A percentile compares a stretch with the other conserved stretches of the same genome.
phyloP scores from a whole-genome alignment of 2,329 filamentous ascomycete genomes.

The Alternaria sp. region DNA sequence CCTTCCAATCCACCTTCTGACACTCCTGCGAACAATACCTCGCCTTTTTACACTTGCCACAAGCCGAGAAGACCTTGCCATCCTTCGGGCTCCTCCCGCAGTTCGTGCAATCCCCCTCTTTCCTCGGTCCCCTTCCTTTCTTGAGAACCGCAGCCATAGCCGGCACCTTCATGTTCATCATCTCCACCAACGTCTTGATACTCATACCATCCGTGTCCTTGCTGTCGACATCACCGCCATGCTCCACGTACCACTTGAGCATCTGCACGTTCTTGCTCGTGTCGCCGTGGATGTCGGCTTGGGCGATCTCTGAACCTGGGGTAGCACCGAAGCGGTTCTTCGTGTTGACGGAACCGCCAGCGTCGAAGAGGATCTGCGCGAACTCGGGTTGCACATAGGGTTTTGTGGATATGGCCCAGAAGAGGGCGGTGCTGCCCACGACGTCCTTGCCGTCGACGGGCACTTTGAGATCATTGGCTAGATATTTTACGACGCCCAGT shows the following conservation, averaged over 20 bases:
- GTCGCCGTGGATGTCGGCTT: constrained; percentile 17
- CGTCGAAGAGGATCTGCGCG: constrained; percentile 23
- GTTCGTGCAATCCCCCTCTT: constrained; percentile 14
- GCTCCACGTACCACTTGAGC: constrained; percentile 23
- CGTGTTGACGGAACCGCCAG: constrained; percentile 18
- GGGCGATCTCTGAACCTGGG: constrained; percentile 16
- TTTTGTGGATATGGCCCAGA: constrained; percentile 21
- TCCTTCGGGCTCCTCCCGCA: constrained; percentile 14
- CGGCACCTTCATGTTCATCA: constrained; percentile 17
- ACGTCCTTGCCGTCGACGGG: constrained; percentile 19
- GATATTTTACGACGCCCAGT: constrained; percentile 12
- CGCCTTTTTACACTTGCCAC: constrained; percentile 17
- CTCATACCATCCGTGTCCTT: constrained; percentile 25
- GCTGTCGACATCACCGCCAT: constrained; percentile 23
- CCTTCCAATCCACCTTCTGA: constrained; percentile 24
- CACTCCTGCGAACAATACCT: constrained; percentile 21
- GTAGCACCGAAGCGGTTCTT: constrained; percentile 17
- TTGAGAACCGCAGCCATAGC: constrained; percentile 10
- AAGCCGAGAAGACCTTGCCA: constrained; percentile 1
- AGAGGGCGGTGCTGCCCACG: constrained; percentile 18
- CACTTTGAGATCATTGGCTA: constrained; percentile 13
- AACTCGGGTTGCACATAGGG: constrained; percentile 18
- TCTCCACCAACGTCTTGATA: constrained; percentile 17
- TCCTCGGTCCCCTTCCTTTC: constrained; percentile 7
- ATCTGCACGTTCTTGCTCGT: constrained; percentile 16